phyloP scores from a whole-genome alignment of 1,284 basidiomycete genomes.

The Veloporphyrellus conicus region DNA sequence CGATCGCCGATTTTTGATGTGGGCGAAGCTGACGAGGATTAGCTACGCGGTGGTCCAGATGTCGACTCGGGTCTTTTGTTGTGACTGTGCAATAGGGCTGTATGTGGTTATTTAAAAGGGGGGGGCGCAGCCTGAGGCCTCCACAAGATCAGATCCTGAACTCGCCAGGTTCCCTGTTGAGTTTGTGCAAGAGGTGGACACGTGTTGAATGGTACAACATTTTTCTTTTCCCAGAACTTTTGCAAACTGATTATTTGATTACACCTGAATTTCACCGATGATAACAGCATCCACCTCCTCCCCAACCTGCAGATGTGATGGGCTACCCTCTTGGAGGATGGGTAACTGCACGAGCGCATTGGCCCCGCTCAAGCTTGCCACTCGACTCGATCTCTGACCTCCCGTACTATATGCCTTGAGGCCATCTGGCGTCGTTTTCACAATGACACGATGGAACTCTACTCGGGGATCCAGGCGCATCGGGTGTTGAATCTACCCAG shows the following conservation, averaged over 20 bases:
- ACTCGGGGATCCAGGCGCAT: conserved; percentile 71
- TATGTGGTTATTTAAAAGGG: no score
- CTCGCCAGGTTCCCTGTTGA: no score
- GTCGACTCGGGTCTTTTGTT: background rate
- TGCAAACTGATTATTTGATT: background rate
- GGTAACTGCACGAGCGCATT: conserved; percentile 77
- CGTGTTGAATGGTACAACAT: background rate
- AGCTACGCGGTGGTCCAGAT: conserved; percentile 1
- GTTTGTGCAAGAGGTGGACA: background rate
- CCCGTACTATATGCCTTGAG: conserved; percentile 75
- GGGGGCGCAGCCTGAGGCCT: no score
- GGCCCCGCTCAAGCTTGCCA: conserved; percentile 71
- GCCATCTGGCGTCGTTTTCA: conserved; percentile 44
- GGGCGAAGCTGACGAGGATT: conserved; percentile 44
- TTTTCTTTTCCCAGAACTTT: background rate
- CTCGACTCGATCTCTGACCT: conserved; percentile 77
- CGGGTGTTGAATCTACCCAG: conserved; percentile 47
- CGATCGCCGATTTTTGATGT: conserved; percentile 42
- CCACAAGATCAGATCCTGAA: no score
- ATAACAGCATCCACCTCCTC: conserved; percentile 56
- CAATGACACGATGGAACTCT: conserved; percentile 77
- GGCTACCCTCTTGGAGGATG: conserved; percentile 39
- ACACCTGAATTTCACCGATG: conserved; percentile 59
- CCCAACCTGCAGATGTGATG: conserved; percentile 46
- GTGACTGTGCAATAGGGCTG: no score